Base-by-base conservation (phyloP, 148 eudicot species). In the Silene conica region DNA sequence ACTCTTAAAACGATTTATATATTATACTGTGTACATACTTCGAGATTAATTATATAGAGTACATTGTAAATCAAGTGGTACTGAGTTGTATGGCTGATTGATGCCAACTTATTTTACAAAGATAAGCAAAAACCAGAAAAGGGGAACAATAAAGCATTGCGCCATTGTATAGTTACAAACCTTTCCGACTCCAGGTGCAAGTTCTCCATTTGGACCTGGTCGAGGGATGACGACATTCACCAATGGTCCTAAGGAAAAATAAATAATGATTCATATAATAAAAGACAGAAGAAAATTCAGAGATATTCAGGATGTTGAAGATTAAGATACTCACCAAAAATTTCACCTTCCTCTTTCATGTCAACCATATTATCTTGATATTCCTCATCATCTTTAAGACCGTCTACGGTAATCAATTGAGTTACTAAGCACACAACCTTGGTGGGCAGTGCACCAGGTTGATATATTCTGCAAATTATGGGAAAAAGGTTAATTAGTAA, bases 361-460 rank as follows among this genome's bases (percentile, higher is more conserved):
- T 92, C 96, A 78, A 86, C 90, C 82, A 92, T 21, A 79, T 90
- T 90, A 73, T 92, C 97, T 76, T 90, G 89, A 74, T 92, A 92
- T 81, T 88, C 97, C 25, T 85, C 90, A 70, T 89, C 96, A 67
- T 92, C 90, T 77, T 38, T 85, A 67, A 92, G 91, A 84, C 89
- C 96, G 73, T 92, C 96, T 11, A 82, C 85, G 10, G 73, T 80
- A 60, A 90, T 91, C 69, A 87, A 92, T 77, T 92, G 81, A 50
- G 97, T 92, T 76, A n/a, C n/a, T n/a, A 81, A 73, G 74, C 83
- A 81, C 60, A 81, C 85, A 63, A 92, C 92, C 81, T 92, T 92
- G 23, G 96, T 87, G 31, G 89, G 85, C 25, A 80, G 80, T 20
- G 90, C 74, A 60, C 73, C 80, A 78, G 91, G 92, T 74, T 89